Evolutionary conservation across 2,329 filamentous ascomycete genomes (phyloP), one percentile per base, ranked within the genome.

Genomic region (Trichoderma sp.): DNA sequence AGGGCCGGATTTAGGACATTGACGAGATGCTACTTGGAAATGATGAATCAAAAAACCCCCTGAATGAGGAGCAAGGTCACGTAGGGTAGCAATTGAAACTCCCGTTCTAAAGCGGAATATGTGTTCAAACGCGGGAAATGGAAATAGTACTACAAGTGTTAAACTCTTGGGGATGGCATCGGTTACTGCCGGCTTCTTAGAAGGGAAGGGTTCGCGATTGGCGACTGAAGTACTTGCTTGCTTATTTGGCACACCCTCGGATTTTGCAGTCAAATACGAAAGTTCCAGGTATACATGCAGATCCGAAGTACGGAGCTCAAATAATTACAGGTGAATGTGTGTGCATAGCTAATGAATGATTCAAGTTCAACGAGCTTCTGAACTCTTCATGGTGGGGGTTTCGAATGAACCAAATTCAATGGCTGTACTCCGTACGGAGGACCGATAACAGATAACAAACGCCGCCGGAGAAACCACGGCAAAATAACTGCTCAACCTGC

Each of bases 381-480:
- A 12, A 39, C n/a, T 62, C n/a, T 39, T 21, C 6, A 62, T 39
- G 58, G 58, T 34, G 58, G 58, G 58, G 58, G 6, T 43, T 39
- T 21, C 8, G 28, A 61, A 30, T 9, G 47, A 21, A 51, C 9
- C 47, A 51, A 51, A 51, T 51, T 51, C n/a, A 24, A 21, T 24
- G n/a, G 47, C n/a, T 30, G 36, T 12, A 15, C 34, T 14, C 8
- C 9, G 5, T 6, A 21, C 2, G n/a, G 43, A 12, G n/a, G 0
- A 18, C 64, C 6, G 28, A 47, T 47, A 69, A 28, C 7, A 1
- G 56, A 34, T 57, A 68, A 15, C 21, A 12, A 15, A 43, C 18
- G 34, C 57, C 39, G 43, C 64, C 70, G 71, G 71, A 72, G 64
- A 64, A 68, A 36, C 32, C 1, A 12, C 71, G 71, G 71, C 18